Evolutionary conservation across 2,329 filamentous ascomycete species (phyloP), one percentile per base, ranked within the genome.

Genomic region (Talaromyces marneffei): DNA sequence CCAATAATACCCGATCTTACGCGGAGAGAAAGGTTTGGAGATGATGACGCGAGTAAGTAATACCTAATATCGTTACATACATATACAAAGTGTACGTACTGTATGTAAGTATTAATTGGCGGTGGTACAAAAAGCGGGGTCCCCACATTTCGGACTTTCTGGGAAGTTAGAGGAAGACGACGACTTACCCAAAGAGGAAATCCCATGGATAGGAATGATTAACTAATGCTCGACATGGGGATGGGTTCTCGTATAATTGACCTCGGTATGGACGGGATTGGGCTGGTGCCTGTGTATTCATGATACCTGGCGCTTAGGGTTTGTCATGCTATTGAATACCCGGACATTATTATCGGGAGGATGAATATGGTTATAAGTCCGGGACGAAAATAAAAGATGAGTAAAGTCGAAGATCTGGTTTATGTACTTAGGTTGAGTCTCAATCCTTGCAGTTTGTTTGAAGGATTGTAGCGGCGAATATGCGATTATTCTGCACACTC

Each of bases 71-170:
- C 14, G 31, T 54, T 39, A 39, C 52, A 54, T 23, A 14, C 27
- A 25, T 46, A 46, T 46, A 46, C 42, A 25, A 9, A 16, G 7
- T 48, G n/a, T 48, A 14, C 46, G 48, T 52, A 18, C 4, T 23
- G 50, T 35, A 53, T 52, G 46, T 52, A n/a, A 20, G 50, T 35
- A 31, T 27, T 20, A 39, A 14, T 54, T n/a, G n/a, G 25, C 18
- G 9, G 44, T 23, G 18, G 48, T 42, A 59, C 57, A 53, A 59
- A 59, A 59, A 35, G 46, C 57, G 57, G 57, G 57, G 57, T 59
- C 57, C 46, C 57, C 57, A 40, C 46, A 53, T 52, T 53, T 53
- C 23, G 20, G n/a, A 5, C 5, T 20, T n/a, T 9, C 16, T 23
- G 8, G 14, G 23, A 8, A 27, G 14, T n/a, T n/a, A n/a, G n/a